Percentiles rank a stretch among this genome's conserved stretches.
Evolutionary conservation across 2,329 filamentous ascomycete genomes (phyloP).

Genomic region (Alternaria brassicicola): DNA sequence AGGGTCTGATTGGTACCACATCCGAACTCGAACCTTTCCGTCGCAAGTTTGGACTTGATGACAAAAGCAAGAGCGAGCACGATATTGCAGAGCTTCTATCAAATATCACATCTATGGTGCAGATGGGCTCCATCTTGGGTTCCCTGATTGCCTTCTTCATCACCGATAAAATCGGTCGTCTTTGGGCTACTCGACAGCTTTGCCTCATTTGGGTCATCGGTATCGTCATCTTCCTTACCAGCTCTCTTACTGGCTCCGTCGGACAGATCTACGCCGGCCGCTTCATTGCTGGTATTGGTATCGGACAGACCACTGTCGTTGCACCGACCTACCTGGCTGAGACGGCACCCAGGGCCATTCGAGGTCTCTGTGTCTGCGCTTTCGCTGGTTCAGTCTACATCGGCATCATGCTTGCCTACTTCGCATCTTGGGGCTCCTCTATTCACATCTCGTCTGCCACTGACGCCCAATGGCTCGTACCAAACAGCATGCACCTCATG

Average conservation of each 20-base stretch:
- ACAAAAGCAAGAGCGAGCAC: conserved; percentile 34
- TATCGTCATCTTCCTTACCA: conserved; percentile 51
- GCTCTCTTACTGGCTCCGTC: conserved; percentile 44
- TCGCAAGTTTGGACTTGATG: conserved; percentile 47
- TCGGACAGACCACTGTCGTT: conserved; percentile 71
- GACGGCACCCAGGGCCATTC: conserved; percentile 70
- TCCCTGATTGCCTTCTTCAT: conserved; percentile 66
- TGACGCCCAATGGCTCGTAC: conserved; percentile 63
- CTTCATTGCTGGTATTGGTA: conserved; percentile 69
- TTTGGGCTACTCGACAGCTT: conserved; percentile 53
- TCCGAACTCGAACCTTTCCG: conserved; percentile 50
- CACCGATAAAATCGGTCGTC: conserved; percentile 53
- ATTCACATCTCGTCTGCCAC: conserved; percentile 57
- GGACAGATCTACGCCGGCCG: conserved; percentile 67
- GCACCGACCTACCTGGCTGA: conserved; percentile 76
- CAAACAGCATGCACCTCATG: conserved; percentile 77
- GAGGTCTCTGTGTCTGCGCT: conserved; percentile 74
- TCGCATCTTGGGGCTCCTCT: conserved; percentile 65
- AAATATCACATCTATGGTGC: conserved; percentile 82
- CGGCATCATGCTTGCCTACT: conserved; percentile 80
- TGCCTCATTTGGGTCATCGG: conserved; percentile 51
- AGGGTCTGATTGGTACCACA: conserved; percentile 76
- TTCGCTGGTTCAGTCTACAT: conserved; percentile 76
- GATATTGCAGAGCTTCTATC: conserved; percentile 49
- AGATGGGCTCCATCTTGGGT: conserved; percentile 75